These are phyloP conservation scores for Penicillium vulpinum DNA, from an alignment of 2,329 filamentous ascomycete genomes.

Conservation along the genomic window DNA sequence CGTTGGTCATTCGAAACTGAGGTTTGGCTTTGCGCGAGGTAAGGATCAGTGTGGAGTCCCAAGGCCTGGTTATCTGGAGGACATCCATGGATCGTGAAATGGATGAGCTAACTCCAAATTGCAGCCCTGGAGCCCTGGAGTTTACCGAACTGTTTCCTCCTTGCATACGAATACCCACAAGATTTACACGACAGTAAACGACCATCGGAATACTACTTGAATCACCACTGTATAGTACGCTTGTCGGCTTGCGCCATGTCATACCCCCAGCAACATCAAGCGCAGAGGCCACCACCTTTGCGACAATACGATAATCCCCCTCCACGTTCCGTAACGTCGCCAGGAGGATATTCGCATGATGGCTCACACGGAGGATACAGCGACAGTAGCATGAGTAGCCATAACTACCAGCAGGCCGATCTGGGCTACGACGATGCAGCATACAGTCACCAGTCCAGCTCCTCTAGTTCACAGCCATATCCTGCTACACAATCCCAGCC, in stretches of 20 bases:
- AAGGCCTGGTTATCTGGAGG: neutral
- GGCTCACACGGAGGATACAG: constrained; percentile 30
- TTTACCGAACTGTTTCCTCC: neutral
- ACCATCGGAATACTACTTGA: neutral
- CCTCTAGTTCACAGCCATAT: constrained; percentile 29
- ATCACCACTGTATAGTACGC: neutral
- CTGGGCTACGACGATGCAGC: constrained; percentile 29
- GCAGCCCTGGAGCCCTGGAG: neutral
- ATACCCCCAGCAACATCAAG: constrained; percentile 34
- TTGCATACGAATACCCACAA: constrained; percentile 2
- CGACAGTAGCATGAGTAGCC: constrained; percentile 28
- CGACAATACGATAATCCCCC: constrained; percentile 30
- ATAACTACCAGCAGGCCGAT: constrained; percentile 24
- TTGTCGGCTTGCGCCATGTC: constrained; percentile 33
- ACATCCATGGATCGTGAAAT: neutral
- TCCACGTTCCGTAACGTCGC: constrained; percentile 22
- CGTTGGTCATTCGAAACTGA: neutral
- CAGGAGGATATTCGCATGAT: constrained; percentile 29
- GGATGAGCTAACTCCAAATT: neutral
- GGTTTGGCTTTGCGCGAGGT: neutral
- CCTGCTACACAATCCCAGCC: constrained; percentile 30
- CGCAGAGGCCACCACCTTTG: constrained; percentile 36
- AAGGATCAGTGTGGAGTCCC: neutral
- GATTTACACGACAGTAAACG: neutral
- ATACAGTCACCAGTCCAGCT: constrained; percentile 30